phyloP scores from a whole-genome alignment of 169 alveolate genomes.

The Plasmodium knowlesi region DNA sequence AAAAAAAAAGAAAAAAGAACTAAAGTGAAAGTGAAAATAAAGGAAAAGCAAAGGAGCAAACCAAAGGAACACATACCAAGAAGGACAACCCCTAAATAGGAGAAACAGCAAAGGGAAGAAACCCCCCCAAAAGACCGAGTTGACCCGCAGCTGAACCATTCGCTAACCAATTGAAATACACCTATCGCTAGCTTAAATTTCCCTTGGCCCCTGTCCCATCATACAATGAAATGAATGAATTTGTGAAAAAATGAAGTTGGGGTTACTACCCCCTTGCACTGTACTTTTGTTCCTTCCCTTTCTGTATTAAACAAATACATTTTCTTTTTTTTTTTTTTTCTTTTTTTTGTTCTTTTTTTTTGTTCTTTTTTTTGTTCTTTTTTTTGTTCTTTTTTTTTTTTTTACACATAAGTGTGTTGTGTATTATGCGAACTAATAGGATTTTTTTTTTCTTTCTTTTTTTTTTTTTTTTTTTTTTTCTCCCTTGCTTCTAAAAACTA shows the following conservation, averaged over 20 bases:
- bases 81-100: background rate
- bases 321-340: background rate
- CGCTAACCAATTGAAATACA: background rate
- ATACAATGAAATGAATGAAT: background rate
- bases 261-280: background rate
- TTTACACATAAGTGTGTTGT: background rate
- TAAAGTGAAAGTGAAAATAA: too few relatives aligned
- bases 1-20: background rate
- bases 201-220: background rate
- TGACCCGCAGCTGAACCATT: background rate
- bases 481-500: background rate
- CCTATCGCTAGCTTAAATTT: background rate
- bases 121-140: background rate
- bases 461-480: slow-evolving; percentile 3
- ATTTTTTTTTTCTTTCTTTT: background rate
- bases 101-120: background rate
- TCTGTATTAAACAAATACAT: too few relatives aligned
- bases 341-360: background rate
- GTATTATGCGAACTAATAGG: background rate
- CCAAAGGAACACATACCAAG: background rate
- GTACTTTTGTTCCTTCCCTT: background rate
- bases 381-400: background rate
- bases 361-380: background rate
- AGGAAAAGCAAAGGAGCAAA: background rate
- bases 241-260: background rate